Base-by-base conservation (phyloP, 148 eudicot species). In the Limonium bicolor region DNA sequence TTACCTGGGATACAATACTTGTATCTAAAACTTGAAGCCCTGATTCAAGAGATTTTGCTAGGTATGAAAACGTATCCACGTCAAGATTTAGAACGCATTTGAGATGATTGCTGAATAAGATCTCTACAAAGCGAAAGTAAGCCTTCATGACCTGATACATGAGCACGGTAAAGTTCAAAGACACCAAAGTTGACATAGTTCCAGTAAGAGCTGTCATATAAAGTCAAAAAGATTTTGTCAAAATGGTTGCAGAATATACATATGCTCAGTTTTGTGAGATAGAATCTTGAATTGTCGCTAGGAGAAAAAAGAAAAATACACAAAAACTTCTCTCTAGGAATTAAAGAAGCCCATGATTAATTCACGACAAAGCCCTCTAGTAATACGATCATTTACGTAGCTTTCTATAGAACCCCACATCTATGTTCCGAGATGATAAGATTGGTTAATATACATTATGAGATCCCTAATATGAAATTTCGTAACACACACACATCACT, bases 181-280 rank as follows among this genome's bases (percentile, higher is more conserved):
- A 90, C 95, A 17, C 97, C 97, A 62, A 84, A 90, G 57, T 84
- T 90, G 63, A 90, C 87, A 55, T 77, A 84, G 51, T 80, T 18
- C 97, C 97, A 54, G 67, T 50, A 55, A 90, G 87, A 6, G 82
- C 97, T 90, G 87, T n/a, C n/a, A n/a, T n/a, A n/a, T n/a, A n/a
- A n/a, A n/a, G n/a, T n/a, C n/a, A n/a, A n/a, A n/a, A n/a, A n/a
- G n/a, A n/a, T n/a, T n/a, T n/a, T n/a, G n/a, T n/a, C n/a, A n/a
- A n/a, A n/a, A n/a, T n/a, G n/a, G n/a, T n/a, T n/a, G n/a, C n/a
- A n/a, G n/a, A n/a, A n/a, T n/a, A n/a, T n/a, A n/a, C n/a, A n/a
- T n/a, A n/a, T n/a, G n/a, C n/a, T n/a, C 45, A 63, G 69, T 51
- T 44, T 37, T 38, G 13, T 41, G 29, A n/a, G n/a, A n/a, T n/a